These are phyloP conservation scores for Smittium culicis DNA, from an alignment of 371 early-diverging fungal genomes.

Conservation along the genomic window DNA sequence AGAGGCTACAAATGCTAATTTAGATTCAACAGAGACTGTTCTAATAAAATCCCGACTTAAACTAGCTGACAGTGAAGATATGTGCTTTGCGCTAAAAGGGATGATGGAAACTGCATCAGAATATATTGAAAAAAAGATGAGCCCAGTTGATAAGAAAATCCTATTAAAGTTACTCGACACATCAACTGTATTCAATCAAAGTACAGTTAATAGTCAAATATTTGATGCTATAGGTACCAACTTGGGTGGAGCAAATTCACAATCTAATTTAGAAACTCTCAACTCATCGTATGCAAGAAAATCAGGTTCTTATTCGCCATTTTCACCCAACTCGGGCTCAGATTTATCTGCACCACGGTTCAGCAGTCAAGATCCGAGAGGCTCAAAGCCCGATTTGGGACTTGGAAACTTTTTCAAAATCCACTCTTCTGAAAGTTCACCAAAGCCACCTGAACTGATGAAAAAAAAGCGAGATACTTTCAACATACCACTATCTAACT, in stretches of 20 bases:
- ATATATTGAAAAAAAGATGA: not conserved
- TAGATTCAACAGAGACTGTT: constrained; percentile 16
- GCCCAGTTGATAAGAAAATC: not conserved
- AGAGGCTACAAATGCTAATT: not conserved
- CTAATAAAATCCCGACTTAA: constrained; percentile 21
- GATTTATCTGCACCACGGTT: not conserved
- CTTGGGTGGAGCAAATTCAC: not conserved
- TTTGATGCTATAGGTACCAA: not conserved
- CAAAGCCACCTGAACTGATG: not conserved
- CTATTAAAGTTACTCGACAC: not conserved
- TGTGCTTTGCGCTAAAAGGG: not conserved
- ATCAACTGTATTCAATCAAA: not conserved
- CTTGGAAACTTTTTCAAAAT: not conserved
- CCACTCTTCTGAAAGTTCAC: not conserved
- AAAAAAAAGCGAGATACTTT: not conserved
- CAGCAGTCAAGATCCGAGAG: too few relatives aligned
- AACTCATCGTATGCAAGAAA: not conserved
- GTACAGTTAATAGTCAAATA: not conserved
- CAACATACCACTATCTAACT: not conserved
- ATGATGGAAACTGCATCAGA: not conserved
- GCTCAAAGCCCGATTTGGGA: not conserved
- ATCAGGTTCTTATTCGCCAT: not conserved
- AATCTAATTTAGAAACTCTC: not conserved
- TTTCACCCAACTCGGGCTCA: not conserved
- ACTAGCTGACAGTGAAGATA: constrained; percentile 25